Conservation (phyloP, 2,329 filamentous ascomycete species). For the Hymenoscyphus salicellus region DNA sequence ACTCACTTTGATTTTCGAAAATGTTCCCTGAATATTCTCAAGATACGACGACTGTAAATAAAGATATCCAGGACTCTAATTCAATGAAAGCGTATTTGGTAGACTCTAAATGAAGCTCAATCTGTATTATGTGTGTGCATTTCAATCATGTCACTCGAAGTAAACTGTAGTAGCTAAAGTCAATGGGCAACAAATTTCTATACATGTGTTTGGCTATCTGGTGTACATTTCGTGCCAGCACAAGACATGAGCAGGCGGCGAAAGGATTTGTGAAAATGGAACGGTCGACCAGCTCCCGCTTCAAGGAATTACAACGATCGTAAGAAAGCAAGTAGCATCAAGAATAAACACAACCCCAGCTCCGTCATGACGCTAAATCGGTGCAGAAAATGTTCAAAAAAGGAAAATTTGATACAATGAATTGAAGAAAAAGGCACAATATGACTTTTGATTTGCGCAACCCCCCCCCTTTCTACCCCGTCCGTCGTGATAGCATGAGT, state of each 20-base stretch:
- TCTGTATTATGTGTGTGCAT: background rate
- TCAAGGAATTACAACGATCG: slow-evolving; percentile 36
- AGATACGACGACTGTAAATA: no score
- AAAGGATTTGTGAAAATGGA: slow-evolving; percentile 20
- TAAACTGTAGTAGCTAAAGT: background rate
- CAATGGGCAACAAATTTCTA: slow-evolving; percentile 9
- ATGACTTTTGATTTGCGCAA: slow-evolving; percentile 31
- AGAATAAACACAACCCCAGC: slow-evolving; percentile 21
- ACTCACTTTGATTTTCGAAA: background rate
- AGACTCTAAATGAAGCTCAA: background rate
- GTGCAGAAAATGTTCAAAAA: slow-evolving; percentile 29
- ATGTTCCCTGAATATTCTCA: background rate
- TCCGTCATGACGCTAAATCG: slow-evolving; percentile 38
- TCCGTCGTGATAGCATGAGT: slow-evolving; percentile 34
- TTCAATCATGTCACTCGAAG: background rate
- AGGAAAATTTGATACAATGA: slow-evolving; percentile 35
- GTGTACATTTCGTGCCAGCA: slow-evolving; percentile 30
- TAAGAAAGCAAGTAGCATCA: slow-evolving; percentile 29
- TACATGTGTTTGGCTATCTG: slow-evolving; percentile 14
- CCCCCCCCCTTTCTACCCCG: slow-evolving; percentile 12
- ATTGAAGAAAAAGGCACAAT: slow-evolving; percentile 32
- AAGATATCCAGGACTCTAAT: no score
- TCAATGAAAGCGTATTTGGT: background rate
- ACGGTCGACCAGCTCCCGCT: slow-evolving; percentile 34
- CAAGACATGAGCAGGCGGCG: slow-evolving; percentile 18